phyloP scores from a whole-genome alignment of 2,329 filamentous ascomycete species.

The Pseudovirgaria hyperparasitica region DNA sequence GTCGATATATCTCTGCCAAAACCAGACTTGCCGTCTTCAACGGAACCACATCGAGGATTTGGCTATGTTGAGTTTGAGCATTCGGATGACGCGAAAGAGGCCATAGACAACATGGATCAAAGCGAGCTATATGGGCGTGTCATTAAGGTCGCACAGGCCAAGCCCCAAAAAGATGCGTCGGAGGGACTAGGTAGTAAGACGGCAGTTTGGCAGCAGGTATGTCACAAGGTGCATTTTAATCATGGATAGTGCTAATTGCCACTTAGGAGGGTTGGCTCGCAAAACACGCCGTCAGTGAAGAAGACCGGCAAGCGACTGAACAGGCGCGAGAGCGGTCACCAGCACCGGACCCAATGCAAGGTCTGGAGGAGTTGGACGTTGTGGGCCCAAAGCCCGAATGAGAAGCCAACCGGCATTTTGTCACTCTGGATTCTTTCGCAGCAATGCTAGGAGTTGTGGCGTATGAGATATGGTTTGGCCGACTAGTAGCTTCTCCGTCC shows the following conservation, averaged over 20 bases:
- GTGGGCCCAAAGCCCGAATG: conserved; percentile 76
- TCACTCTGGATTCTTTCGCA: not conserved
- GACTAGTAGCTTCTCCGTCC: not conserved
- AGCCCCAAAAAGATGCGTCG: conserved; percentile 76
- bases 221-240: conserved; percentile 14
- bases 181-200: conserved; percentile 87
- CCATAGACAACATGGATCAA: conserved; percentile 98
- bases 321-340: conserved; percentile 39
- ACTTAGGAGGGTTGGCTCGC: conserved; percentile 82
- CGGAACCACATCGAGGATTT: conserved; percentile 77
- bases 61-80: conserved; percentile 94
- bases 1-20: conserved; percentile 83
- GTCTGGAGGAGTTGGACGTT: conserved; percentile 82
- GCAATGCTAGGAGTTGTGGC: conserved; percentile 9
- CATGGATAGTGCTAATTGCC: conserved; percentile 6
- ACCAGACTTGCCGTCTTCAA: conserved; percentile 66
- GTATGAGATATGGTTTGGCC: conserved; percentile 10
- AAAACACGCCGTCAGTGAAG: conserved; percentile 72
- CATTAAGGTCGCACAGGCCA: conserved; percentile 84
- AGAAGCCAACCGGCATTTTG: too few relatives aligned
- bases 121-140: conserved; percentile 86
- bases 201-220: conserved; percentile 92
- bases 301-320: conserved; percentile 54
- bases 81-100: conserved; percentile 74
- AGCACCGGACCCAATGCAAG: conserved; percentile 81